A percentile compares a stretch with the other conserved stretches of the same genome.
Conservation (phyloP, 495 filamentous ascomycete genomes). For the Astrocystis sublimbata region DNA sequence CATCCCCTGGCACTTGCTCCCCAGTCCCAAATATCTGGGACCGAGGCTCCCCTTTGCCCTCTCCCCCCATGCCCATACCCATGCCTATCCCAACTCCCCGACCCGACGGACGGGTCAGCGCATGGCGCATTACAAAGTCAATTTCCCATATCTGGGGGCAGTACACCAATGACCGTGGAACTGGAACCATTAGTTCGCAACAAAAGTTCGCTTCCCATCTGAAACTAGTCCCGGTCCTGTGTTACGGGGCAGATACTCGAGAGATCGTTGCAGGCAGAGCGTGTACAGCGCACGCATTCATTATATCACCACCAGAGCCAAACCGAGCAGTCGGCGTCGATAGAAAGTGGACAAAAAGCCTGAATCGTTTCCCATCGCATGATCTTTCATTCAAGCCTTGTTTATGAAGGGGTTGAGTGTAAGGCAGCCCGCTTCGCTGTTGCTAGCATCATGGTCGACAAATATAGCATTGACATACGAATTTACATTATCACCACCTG, state of each 20-base stretch:
- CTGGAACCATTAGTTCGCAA: neutral
- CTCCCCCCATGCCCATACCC: too few species aligned
- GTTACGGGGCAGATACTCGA: neutral
- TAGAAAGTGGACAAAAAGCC: too few species aligned
- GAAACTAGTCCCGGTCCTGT: constrained; percentile 4
- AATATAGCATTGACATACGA: too few species aligned
- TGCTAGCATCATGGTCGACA: too few species aligned
- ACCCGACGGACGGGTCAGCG: neutral
- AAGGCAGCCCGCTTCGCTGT: too few species aligned
- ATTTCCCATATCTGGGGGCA: neutral
- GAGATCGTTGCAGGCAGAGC: neutral
- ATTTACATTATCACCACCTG: too few species aligned
- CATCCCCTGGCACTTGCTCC: neutral
- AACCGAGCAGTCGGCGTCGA: neutral
- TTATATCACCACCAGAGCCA: neutral
- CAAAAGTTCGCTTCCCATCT: neutral
- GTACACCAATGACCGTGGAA: neutral
- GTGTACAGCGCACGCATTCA: too few species aligned
- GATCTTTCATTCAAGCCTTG: too few species aligned
- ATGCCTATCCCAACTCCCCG: too few species aligned
- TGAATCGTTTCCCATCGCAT: too few species aligned
- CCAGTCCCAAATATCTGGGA: constrained; percentile 11
- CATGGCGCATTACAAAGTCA: constrained; percentile 11
- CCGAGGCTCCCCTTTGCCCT: too few species aligned
- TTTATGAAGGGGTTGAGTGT: too few species aligned